A percentile compares a stretch with the other conserved stretches of the same genome.
Evolutionary conservation across 2,329 filamentous ascomycete genomes (phyloP).

Genomic region (Cryphonectria naterciae): DNA sequence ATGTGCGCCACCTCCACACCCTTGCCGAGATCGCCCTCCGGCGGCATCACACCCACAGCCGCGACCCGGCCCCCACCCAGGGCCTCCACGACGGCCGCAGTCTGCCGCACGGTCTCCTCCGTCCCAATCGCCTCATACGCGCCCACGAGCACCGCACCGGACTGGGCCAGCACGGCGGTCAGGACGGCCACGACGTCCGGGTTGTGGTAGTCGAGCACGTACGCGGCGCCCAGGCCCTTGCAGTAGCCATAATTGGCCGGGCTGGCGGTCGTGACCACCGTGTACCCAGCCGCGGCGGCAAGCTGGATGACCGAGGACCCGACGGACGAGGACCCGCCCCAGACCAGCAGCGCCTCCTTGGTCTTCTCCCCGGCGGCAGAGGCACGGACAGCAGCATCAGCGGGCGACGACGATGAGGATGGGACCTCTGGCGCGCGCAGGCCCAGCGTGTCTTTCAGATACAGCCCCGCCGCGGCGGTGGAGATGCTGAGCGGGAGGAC

Average conservation of each 20-base stretch:
- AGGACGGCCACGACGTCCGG: slow-evolving; percentile 31
- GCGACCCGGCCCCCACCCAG: slow-evolving; percentile 14
- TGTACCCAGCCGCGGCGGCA: slow-evolving; percentile 30
- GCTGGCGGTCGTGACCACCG: slow-evolving; percentile 25
- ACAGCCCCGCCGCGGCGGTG: slow-evolving; percentile 36
- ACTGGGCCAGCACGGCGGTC: background rate
- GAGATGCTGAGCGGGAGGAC: slow-evolving; percentile 36
- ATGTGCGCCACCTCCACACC: slow-evolving; percentile 18
- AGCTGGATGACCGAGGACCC: slow-evolving; percentile 50
- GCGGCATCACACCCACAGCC: slow-evolving; percentile 17
- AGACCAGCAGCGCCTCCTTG: slow-evolving; percentile 43
- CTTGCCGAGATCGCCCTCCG: background rate
- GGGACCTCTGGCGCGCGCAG: slow-evolving; percentile 31
- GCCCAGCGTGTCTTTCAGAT: slow-evolving; percentile 31
- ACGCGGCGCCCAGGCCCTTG: slow-evolving; percentile 20
- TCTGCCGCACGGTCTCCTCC: slow-evolving; percentile 16
- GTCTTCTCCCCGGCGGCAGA: background rate
- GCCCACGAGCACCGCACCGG: slow-evolving; percentile 14
- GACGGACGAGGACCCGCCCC: slow-evolving; percentile 51
- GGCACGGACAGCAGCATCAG: background rate
- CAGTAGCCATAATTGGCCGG: slow-evolving; percentile 23
- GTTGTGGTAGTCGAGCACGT: slow-evolving; percentile 31
- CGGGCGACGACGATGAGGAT: background rate
- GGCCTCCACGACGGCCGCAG: slow-evolving; percentile 12
- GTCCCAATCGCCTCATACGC: slow-evolving; percentile 27